phyloP scores from a whole-genome alignment of 352 stramenopile genomes.

The Thalassiosira gravida region DNA sequence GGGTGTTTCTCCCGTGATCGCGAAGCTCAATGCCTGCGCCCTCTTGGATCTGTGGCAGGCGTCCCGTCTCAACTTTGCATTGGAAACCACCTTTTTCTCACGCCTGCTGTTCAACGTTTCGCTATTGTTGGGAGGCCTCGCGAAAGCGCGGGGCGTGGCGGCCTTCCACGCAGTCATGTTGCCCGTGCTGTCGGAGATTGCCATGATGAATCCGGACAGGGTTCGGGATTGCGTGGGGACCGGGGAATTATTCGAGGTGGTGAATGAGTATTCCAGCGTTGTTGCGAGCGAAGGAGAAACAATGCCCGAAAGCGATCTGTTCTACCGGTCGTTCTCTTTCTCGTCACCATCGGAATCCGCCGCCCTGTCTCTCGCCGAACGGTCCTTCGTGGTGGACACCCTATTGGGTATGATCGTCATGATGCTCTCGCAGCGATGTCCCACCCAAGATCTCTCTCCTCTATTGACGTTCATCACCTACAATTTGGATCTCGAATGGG shows the following conservation, averaged over 20 bases:
- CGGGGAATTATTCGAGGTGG: conserved; percentile 63
- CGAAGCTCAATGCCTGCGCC: conserved; percentile 42
- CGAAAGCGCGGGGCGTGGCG: conserved; percentile 32
- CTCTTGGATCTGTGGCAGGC: conserved; percentile 74
- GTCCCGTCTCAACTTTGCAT: conserved; percentile 62
- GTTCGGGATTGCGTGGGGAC: conserved; percentile 74
- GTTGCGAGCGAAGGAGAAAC: conserved; percentile 21
- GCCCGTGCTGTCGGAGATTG: conserved; percentile 69
- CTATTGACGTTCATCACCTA: conserved; percentile 75
- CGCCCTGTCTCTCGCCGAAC: conserved; percentile 51
- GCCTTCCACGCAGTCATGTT: conserved; percentile 67
- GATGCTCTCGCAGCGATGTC: conserved; percentile 60
- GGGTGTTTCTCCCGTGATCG: conserved; percentile 30
- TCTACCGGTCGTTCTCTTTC: not conserved
- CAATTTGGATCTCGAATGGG: conserved; percentile 71
- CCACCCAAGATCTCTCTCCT: conserved; percentile 53
- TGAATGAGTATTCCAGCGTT: conserved; percentile 62
- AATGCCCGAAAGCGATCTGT: conserved; percentile 13
- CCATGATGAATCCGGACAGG: conserved; percentile 73
- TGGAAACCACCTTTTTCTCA: conserved; percentile 80
- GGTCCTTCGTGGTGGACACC: conserved; percentile 64
- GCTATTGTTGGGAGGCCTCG: conserved; percentile 66
- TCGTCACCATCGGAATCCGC: not conserved
- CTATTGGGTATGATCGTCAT: conserved; percentile 74
- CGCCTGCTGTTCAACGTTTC: conserved; percentile 78